Evolutionary conservation across 805 yeast genomes (phyloP).

Genomic region (Myxozyma vanderwaltii): DNA sequence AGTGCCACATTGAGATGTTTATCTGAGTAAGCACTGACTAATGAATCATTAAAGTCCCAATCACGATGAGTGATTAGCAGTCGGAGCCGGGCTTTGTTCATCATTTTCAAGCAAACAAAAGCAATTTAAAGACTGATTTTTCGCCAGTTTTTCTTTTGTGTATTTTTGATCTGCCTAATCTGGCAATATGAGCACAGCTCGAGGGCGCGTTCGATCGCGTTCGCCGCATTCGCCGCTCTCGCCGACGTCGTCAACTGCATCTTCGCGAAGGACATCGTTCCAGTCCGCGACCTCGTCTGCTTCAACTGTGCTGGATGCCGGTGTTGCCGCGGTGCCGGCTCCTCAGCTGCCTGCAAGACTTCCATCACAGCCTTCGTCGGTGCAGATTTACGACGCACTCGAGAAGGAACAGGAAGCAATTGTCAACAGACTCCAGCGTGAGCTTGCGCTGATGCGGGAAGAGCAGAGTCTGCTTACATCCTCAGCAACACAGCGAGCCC

Average conservation of each 20-base stretch:
- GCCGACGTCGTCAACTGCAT: constrained; percentile 20
- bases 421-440: constrained; percentile 65
- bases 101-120: no score
- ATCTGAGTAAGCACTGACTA: no score
- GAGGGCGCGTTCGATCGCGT: constrained; percentile 6
- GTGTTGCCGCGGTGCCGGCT: not conserved
- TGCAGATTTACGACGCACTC: constrained; percentile 47
- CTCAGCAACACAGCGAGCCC: constrained; percentile 14
- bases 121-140: no score
- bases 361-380: constrained; percentile 29
- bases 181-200: not conserved
- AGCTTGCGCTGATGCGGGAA: constrained; percentile 55
- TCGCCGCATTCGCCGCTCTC: constrained; percentile 16
- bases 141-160: no score
- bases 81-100: no score
- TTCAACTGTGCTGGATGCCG: constrained; percentile 16
- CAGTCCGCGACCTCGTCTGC: constrained; percentile 22
- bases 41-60: no score
- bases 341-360: constrained; percentile 22
- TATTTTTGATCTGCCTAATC: not conserved
- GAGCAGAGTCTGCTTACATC: constrained; percentile 47
- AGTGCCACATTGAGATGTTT: no score
- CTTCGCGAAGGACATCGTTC: constrained; percentile 27
- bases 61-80: no score
- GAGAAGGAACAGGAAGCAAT: constrained; percentile 78